Conservation (phyloP, 139 green algal genomes). For the Coelastrella sp. region DNA sequence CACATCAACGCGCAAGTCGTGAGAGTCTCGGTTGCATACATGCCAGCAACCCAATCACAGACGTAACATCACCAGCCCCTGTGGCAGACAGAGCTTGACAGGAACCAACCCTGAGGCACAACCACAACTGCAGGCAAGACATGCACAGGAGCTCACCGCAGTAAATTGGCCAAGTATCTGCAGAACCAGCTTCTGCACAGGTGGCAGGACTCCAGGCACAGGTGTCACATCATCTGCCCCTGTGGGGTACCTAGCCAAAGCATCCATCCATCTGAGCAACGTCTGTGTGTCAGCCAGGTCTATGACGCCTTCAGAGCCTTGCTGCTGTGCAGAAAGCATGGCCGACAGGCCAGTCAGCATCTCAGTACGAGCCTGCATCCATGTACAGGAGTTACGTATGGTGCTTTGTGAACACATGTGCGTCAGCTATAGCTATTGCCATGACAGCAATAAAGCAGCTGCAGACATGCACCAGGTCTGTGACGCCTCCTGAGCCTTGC, state of each 20-base stretch:
- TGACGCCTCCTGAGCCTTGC: no score
- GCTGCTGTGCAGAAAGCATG: neutral
- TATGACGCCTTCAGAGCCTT: slow-evolving; percentile 59
- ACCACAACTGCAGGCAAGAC: no score
- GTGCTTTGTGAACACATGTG: no score
- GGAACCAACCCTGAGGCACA: no score
- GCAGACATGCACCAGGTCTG: no score
- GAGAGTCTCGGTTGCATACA: no score
- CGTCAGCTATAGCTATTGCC: no score
- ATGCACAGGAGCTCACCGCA: neutral
- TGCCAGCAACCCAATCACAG: no score
- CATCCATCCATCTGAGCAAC: slow-evolving; percentile 79
- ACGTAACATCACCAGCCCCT: no score
- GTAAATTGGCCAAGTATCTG: slow-evolving; percentile 61
- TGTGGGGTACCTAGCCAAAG: slow-evolving; percentile 76
- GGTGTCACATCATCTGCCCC: slow-evolving; percentile 78
- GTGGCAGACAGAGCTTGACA: no score
- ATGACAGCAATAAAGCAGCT: neutral
- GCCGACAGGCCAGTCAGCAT: slow-evolving; percentile 61
- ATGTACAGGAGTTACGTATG: slow-evolving; percentile 29
- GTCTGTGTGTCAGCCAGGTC: slow-evolving; percentile 35
- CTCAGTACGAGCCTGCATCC: slow-evolving; percentile 63
- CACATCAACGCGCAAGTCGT: no score
- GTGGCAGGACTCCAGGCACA: slow-evolving; percentile 64
- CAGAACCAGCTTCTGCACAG: slow-evolving; percentile 67